A percentile compares a stretch with the other conserved stretches of the same genome.
These are phyloP conservation scores for Yarrowia galli DNA, from an alignment of 1,139 yeast genomes.

Conservation along the genomic window DNA sequence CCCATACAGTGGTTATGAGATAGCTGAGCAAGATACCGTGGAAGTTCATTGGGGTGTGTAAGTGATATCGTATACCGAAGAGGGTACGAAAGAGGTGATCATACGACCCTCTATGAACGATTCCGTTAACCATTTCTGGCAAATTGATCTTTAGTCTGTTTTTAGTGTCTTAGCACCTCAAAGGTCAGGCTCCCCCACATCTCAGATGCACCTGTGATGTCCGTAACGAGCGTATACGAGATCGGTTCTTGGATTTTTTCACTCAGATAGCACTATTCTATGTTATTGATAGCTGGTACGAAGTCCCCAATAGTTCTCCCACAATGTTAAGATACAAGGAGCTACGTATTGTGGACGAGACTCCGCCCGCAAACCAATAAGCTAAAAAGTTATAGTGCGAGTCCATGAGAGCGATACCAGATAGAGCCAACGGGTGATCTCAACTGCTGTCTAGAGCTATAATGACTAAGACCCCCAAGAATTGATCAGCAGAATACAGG, in stretches of 20 bases:
- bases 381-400: background rate
- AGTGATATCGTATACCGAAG: background rate
- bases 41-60: background rate
- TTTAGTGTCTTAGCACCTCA: constrained; percentile 1
- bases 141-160: constrained; percentile 2
- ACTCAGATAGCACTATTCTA: too few species aligned
- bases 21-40: background rate
- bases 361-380: background rate
- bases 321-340: too few species aligned
- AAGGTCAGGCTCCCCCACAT: constrained; percentile 3
- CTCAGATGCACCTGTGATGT: constrained; percentile 6
- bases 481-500: background rate
- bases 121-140: background rate
- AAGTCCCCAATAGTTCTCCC: too few species aligned
- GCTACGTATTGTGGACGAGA: background rate
- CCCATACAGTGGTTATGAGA: constrained; percentile 3
- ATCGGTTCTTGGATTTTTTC: too few species aligned
- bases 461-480: background rate
- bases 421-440: background rate
- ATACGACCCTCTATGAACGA: background rate
- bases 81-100: background rate
- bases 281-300: too few species aligned
- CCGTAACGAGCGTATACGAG: background rate
- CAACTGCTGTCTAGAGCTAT: background rate
- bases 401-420: background rate